phyloP scores from a whole-genome alignment of 371 early-diverging fungal species.

The Circinella umbellata region DNA sequence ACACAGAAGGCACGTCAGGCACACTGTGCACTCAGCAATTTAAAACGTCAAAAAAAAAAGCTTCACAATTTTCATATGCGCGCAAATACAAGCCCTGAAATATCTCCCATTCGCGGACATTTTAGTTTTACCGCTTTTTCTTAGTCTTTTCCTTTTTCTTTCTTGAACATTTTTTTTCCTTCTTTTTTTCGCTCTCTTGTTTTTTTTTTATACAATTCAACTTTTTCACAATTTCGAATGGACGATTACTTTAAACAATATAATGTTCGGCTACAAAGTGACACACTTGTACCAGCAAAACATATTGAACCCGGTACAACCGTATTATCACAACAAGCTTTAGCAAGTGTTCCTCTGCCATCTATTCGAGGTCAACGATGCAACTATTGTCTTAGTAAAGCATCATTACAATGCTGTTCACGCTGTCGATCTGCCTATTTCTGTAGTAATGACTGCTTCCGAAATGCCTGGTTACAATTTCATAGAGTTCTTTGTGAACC shows the following conservation, averaged over 20 bases:
- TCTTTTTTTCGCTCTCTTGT: neutral
- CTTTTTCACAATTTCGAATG: neutral
- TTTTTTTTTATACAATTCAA: neutral
- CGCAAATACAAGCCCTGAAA: too few relatives aligned
- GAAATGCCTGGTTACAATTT: slow-evolving; percentile 52
- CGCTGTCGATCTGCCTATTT: slow-evolving; percentile 54
- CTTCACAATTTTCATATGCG: too few relatives aligned
- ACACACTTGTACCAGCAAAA: slow-evolving; percentile 1
- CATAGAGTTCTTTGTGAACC: slow-evolving; percentile 50
- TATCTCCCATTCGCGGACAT: too few relatives aligned
- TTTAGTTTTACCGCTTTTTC: too few relatives aligned
- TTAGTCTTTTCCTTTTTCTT: too few relatives aligned
- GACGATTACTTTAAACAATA: slow-evolving; percentile 11
- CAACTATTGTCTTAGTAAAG: slow-evolving; percentile 45
- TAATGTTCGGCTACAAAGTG: neutral
- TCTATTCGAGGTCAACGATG: slow-evolving; percentile 45
- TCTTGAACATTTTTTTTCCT: neutral
- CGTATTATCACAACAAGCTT: slow-evolving; percentile 33
- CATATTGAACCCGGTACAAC: slow-evolving; percentile 30
- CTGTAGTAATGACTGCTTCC: slow-evolving; percentile 51
- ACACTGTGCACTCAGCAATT: too few relatives aligned
- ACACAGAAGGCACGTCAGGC: too few relatives aligned
- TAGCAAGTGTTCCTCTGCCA: slow-evolving; percentile 48
- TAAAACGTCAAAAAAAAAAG: too few relatives aligned
- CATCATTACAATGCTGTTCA: slow-evolving; percentile 51